Evolutionary conservation across 192 early-diverging fungal species (phyloP).

Genomic region (Rhizoclosmatium sp.): DNA sequence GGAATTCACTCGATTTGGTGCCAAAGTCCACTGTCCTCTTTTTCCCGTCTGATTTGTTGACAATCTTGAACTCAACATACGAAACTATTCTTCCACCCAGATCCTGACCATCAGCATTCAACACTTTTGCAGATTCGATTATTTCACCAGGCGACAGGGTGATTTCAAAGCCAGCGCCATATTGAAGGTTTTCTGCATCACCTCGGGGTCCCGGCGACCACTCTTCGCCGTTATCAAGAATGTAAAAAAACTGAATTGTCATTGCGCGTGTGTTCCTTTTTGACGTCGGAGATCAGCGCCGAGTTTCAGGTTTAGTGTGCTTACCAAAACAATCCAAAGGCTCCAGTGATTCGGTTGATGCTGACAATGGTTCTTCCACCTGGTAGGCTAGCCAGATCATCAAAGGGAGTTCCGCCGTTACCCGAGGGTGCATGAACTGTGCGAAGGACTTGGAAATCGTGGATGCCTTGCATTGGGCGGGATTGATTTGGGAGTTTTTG

Average conservation of each 20-base stretch:
- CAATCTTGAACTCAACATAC: neutral
- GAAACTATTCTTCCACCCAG: constrained; percentile 8
- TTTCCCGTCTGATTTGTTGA: neutral
- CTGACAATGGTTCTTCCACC: constrained; percentile 6
- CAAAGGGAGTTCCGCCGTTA: constrained; percentile 3
- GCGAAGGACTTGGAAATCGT: constrained; percentile 8
- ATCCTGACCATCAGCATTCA: neutral
- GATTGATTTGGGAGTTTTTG: neutral
- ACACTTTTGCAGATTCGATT: neutral
- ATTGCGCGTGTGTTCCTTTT: constrained; percentile 24
- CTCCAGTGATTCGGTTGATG: constrained; percentile 7
- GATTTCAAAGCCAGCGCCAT: neutral
- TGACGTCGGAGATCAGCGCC: neutral
- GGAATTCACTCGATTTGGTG: constrained; percentile 7
- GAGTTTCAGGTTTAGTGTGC: neutral
- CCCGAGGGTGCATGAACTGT: constrained; percentile 11
- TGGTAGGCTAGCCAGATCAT: constrained; percentile 5
- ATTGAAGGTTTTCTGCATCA: neutral
- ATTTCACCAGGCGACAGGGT: neutral
- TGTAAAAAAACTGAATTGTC: constrained; percentile 18
- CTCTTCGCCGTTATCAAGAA: constrained; percentile 9
- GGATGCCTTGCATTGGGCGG: constrained; percentile 15
- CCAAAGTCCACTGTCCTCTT: constrained; percentile 1
- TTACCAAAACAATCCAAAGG: constrained; percentile 22
- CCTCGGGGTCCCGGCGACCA: constrained; percentile 20